These are phyloP conservation scores for Penicillium cataractarum DNA, from an alignment of 495 filamentous ascomycete genomes.

Conservation along the genomic window DNA sequence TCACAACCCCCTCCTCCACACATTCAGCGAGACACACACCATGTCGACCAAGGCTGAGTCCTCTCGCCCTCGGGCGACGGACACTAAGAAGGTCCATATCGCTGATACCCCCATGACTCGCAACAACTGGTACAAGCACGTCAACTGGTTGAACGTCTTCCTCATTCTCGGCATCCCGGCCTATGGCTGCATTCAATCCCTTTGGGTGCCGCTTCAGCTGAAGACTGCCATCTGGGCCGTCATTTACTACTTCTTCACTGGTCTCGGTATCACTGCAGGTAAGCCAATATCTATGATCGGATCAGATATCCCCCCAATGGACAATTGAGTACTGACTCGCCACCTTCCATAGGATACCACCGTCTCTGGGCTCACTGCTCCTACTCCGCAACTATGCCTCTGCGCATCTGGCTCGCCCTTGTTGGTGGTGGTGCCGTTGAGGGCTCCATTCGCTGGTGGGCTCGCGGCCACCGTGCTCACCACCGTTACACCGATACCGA, in stretches of 20 bases:
- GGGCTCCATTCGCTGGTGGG: slow-evolving; percentile 97
- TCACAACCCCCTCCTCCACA: slow-evolving; percentile 8
- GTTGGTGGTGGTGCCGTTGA: slow-evolving; percentile 95
- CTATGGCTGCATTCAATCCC: slow-evolving; percentile 71
- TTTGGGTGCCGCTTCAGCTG: slow-evolving; percentile 77
- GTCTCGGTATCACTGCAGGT: slow-evolving; percentile 88
- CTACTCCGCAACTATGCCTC: slow-evolving; percentile 84
- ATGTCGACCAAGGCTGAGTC: slow-evolving; percentile 47
- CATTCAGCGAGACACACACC: slow-evolving; percentile 19
- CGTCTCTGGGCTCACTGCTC: slow-evolving; percentile 94
- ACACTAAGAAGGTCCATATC: slow-evolving; percentile 60
- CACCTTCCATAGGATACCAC: slow-evolving; percentile 67
- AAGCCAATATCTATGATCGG: slow-evolving; percentile 28
- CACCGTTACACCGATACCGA: slow-evolving; percentile 99
- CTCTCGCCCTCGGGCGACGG: slow-evolving; percentile 39
- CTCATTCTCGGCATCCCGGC: slow-evolving; percentile 87
- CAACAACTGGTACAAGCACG: slow-evolving; percentile 93
- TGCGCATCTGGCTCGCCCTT: slow-evolving; percentile 90
- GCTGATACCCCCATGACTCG: slow-evolving; percentile 71
- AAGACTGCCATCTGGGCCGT: slow-evolving; percentile 83
- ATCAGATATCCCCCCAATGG: not conserved
- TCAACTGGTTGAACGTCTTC: slow-evolving; percentile 92
- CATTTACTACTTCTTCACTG: slow-evolving; percentile 89
- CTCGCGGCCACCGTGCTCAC: slow-evolving; percentile 93
- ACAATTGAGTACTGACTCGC: slow-evolving; percentile 8